Conservation (phyloP, 495 filamentous ascomycete species). For the Terfezia boudieri region DNA sequence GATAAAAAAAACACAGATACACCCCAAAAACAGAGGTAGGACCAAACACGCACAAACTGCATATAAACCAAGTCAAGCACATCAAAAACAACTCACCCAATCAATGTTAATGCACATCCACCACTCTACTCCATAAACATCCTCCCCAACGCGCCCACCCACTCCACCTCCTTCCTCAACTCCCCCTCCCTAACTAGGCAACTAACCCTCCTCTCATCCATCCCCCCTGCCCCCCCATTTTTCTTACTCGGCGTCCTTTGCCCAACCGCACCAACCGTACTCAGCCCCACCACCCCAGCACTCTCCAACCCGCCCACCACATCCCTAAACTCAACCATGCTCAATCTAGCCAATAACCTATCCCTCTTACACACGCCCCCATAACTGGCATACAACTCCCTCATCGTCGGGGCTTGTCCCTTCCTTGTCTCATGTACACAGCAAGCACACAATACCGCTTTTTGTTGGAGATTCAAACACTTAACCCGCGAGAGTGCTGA, state of each 20-base stretch:
- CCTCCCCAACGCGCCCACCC: slow-evolving; percentile 26
- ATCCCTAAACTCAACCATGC: slow-evolving; percentile 76
- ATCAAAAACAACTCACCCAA: too few relatives aligned
- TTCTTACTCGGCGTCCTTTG: slow-evolving; percentile 37
- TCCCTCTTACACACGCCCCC: slow-evolving; percentile 57
- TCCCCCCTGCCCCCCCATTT: slow-evolving; percentile 22
- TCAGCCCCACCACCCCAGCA: slow-evolving; percentile 47
- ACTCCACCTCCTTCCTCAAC: slow-evolving; percentile 45
- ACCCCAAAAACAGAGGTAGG: too few relatives aligned
- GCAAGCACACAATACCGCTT: slow-evolving; percentile 75
- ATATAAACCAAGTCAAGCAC: too few relatives aligned
- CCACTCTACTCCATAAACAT: too few relatives aligned
- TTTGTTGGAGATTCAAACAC: slow-evolving; percentile 83
- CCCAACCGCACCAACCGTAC: slow-evolving; percentile 24
- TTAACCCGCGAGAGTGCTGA: slow-evolving; percentile 62
- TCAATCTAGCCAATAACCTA: slow-evolving; percentile 64
- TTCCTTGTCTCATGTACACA: slow-evolving; percentile 52
- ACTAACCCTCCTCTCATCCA: slow-evolving; percentile 47
- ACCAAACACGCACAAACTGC: too few relatives aligned
- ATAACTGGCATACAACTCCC: slow-evolving; percentile 60
- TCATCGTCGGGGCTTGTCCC: slow-evolving; percentile 43
- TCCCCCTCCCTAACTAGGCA: slow-evolving; percentile 62
- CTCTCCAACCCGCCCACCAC: slow-evolving; percentile 75
- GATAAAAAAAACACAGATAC: too few relatives aligned
- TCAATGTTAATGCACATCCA: too few relatives aligned